Base-by-base conservation (phyloP, 495 filamentous ascomycete species). In the Neurospora pannonica region DNA sequence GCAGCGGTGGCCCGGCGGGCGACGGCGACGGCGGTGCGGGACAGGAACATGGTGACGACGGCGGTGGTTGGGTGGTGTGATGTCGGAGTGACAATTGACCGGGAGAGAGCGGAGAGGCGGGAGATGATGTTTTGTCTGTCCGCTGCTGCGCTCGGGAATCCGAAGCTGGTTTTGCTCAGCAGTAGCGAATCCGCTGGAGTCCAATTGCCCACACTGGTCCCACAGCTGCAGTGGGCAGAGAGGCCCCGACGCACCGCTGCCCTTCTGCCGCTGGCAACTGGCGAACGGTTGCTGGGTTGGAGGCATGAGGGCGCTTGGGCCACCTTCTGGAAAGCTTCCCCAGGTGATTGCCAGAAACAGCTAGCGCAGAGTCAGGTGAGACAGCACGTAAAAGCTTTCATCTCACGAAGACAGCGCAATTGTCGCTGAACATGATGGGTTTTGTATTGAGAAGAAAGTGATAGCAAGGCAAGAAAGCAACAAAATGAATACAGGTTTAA, bases 1-100 rank as follows among this genome's bases (percentile, higher is more conserved):
- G 87, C 83, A 80, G 88, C 84, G 76, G 89, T 89, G 73, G 89
- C 89, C 79, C 93, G 92, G 83, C 92, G 88, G 74, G 89, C 91
- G 77, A 91, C 87, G 79, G 89, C 87, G 78, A 92, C 82, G 79
- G 89, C 92, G 77, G 93, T 89, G 83, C 94, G 92, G 85, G 93
- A 91, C 81, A 96, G 86, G 84, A 95, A 92, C 92, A 95, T 96
- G 86, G 85, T 87, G 85, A 74, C 46, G 70, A 42, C 43, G 71
- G 71, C 69, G 43, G 77, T 73, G 37, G 3, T 36, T 36, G 60
- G 34, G 74, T 75, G 72, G 40, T 70, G 10, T 42, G 71, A 46
- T 74, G 72, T 62, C 54, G 54, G 54, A 62, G 54, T 62, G 70
- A 75, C 74, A 76, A 76, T 76, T 77, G 75, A 46, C 28, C 60